Conservation (phyloP, 2,329 filamentous ascomycete species). For the Penicillium hordei region DNA sequence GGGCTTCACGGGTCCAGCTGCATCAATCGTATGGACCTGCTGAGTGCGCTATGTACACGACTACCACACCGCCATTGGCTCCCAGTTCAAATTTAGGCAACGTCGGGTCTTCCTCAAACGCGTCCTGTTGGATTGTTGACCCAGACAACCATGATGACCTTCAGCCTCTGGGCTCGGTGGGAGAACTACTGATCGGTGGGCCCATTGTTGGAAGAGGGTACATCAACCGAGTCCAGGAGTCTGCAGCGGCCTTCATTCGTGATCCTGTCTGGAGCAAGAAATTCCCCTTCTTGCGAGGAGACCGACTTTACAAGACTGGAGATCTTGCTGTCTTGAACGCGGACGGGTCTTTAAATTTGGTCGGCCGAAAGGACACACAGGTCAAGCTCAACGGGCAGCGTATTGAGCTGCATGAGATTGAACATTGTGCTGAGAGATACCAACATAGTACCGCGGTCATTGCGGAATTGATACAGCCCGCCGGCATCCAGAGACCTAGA, state of each 20-base stretch:
- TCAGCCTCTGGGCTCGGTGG: conserved; percentile 1
- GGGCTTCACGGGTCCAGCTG: background rate
- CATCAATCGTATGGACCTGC: conserved; percentile 7
- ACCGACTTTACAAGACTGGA: conserved; percentile 28
- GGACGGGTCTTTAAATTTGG: conserved; percentile 31
- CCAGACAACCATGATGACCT: conserved; percentile 5
- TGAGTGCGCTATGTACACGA: conserved; percentile 4
- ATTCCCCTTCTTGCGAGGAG: background rate
- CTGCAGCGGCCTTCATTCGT: background rate
- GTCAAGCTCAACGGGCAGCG: conserved; percentile 39
- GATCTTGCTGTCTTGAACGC: conserved; percentile 34
- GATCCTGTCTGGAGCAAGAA: background rate
- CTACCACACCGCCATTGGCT: background rate
- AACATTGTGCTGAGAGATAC: conserved; percentile 18
- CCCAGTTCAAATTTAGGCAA: background rate
- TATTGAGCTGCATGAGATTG: conserved; percentile 37
- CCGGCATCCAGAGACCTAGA: background rate
- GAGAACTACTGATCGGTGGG: conserved; percentile 8
- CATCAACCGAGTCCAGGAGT: background rate
- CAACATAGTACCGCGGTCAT: background rate
- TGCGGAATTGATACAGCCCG: background rate
- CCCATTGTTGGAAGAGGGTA: conserved; percentile 10
- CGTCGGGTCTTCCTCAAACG: conserved; percentile 2
- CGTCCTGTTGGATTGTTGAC: conserved; percentile 3
- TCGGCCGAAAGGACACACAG: conserved; percentile 16